Base-by-base conservation (phyloP, 106 monocot species). In the Apostasia ramifera region DNA sequence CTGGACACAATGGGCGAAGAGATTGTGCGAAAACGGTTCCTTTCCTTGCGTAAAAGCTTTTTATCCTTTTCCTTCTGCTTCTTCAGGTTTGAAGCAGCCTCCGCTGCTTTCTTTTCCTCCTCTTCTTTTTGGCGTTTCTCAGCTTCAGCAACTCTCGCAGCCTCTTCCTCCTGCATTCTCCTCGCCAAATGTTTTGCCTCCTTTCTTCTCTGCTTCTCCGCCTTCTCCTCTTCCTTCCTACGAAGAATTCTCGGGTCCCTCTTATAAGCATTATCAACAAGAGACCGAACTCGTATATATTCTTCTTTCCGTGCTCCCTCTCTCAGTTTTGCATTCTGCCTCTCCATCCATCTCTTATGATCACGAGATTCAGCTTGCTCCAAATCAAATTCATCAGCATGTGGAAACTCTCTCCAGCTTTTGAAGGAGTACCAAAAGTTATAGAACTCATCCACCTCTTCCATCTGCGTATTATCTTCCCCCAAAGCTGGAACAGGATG, bases 331-430 rank as follows among this genome's bases (percentile, higher is more conserved):
- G 74, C 65, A 70, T 94, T 94, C 77, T 91, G 87, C 75, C 94
- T 79, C 79, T 94, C 94, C 91, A 91, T 91, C 94, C 94, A 94
- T 69, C 94, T 87, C 70, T 85, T 91, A 61, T 94, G 91, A 15
- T 94, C 91, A 45, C 94, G 82, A 53, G 84, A 88, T 49, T 94
- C 94, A 9, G 94, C 87, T 73, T 94, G 84, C 56, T 94, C 91
- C 6, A 94, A n/a, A 52, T 94, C 94, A 73, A 88, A 94, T 41
- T 94, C 94, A 68, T 94, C 94, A 5, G 73, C 84, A 73, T 86
- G 78, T 0, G 94, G 84, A 67, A 86, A 95, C 76, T 91, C 94
- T 63, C 91, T 88, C 94, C 94, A 91, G 71, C 91, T 91, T 68
- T 91, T 91, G 51, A 95, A 95, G n/a, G 45, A 39, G 45, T 91